Percentiles rank a stretch among this genome's conserved stretches.
Evolutionary conservation across 257 asterid species (phyloP).

Genomic region (Asclepias syriaca): DNA sequence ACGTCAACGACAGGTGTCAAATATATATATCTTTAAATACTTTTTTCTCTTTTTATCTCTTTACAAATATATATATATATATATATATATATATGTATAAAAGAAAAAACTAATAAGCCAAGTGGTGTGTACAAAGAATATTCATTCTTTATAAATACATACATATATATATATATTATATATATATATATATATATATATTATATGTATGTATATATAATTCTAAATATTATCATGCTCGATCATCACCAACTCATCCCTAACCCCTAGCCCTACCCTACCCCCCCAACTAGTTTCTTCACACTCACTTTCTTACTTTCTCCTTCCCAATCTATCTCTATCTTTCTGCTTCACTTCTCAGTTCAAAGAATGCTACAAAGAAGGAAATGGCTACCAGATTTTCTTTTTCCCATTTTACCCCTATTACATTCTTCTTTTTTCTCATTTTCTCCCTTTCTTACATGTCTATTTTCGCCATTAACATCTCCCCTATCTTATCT

Average conservation of each 20-base stretch:
- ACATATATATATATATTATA: too few relatives aligned
- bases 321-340: conserved; percentile 11
- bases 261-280: background rate
- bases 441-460: conserved; percentile 35
- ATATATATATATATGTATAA: too few relatives aligned
- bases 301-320: conserved; percentile 19
- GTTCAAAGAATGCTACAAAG: background rate
- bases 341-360: conserved; percentile 17
- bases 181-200: too few relatives aligned
- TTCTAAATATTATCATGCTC: background rate
- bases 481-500: conserved; percentile 52
- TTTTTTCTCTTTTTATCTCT: too few relatives aligned
- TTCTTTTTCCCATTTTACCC: conserved; percentile 50
- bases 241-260: conserved; percentile 2
- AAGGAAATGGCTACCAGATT: conserved; percentile 46
- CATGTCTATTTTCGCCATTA: conserved; percentile 35
- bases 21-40: too few relatives aligned
- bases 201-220: too few relatives aligned
- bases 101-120: background rate
- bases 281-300: background rate
- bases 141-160: background rate
- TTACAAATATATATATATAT: too few relatives aligned
- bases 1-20: too few relatives aligned
- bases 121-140: background rate
- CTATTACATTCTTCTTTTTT: conserved; percentile 37